Evolutionary conservation across 2,329 filamentous ascomycete genomes (phyloP), one percentile per base, ranked within the genome.

Genomic region (Erysiphe pulchra): DNA sequence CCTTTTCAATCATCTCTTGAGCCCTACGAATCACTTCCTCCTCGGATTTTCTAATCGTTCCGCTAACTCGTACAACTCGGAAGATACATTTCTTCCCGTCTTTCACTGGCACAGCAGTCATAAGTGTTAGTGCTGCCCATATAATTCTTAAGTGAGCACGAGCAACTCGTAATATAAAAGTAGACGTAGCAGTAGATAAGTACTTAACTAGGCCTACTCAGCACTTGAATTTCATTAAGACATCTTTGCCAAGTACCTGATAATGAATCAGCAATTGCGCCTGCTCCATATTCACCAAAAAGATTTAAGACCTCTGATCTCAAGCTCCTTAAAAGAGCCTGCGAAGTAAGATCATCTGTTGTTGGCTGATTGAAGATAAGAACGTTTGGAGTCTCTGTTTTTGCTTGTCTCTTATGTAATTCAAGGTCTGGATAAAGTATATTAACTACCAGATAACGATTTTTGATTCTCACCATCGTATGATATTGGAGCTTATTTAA

Each of bases 361-460:
- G 80, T 92, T 0, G 87, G 85, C 44, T 78, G 75, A 59, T 86
- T 79, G 62, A 92, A 78, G 46, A 76, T 67, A 28, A 95, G 64
- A 47, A 80, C 41, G 64, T 73, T 60, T 57, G 80, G 60, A 24
- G 20, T 24, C 20, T 24, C 20, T 24, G 20, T 24, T 3, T 24
- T 24, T 56, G 69, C 53, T 53, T 62, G 59, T 32, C 57, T 44
- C 47, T 59, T 61, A 49, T 54, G 48, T n/a, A 46, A 41, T 42
- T 42, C 56, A 49, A 49, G 54, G 55, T 75, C 69, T 0, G 86
- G 84, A 56, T 94, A 94, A 42, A 95, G 69, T 52, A 95, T 85
- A 59, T 92, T 83, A 50, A 95, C 74, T n/a, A 95, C 75, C 16
- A 98, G 72, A 61, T 98, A 98, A 55, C 90, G 78, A 62, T 93